Conservation (phyloP, 352 stramenopile species). For the Phytophthora pinifolia region DNA sequence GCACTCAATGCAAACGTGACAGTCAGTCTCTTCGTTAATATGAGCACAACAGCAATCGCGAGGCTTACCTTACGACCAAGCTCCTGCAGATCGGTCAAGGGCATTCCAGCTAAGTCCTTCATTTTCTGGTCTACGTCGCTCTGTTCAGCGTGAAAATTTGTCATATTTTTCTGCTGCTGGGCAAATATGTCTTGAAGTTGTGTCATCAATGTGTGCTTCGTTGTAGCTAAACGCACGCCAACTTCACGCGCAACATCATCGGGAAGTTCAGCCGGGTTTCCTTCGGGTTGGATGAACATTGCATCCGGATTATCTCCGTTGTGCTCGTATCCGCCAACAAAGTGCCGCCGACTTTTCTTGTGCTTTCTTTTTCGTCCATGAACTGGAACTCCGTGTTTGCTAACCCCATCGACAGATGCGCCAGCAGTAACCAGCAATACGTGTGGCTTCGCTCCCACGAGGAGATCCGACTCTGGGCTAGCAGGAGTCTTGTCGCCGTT, state of each 20-base stretch:
- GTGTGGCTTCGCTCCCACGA: background rate
- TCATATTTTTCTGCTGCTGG: conserved; percentile 33
- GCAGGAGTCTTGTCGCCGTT: conserved; percentile 3
- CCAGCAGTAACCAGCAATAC: background rate
- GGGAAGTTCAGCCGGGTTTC: conserved; percentile 67
- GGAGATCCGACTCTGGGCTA: conserved; percentile 3
- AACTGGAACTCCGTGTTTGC: background rate
- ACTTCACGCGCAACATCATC: conserved; percentile 73
- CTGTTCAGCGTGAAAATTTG: conserved; percentile 36
- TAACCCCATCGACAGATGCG: background rate
- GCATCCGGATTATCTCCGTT: conserved; percentile 55
- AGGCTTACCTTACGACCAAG: conserved; percentile 34
- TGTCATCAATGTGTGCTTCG: conserved; percentile 34
- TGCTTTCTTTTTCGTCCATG: conserved; percentile 12
- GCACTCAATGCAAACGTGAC: conserved; percentile 1
- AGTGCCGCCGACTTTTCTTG: conserved; percentile 38
- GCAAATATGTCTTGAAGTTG: conserved; percentile 40
- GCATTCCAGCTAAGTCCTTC: conserved; percentile 21
- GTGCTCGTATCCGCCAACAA: conserved; percentile 75
- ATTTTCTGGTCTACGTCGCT: conserved; percentile 21
- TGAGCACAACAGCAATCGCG: background rate
- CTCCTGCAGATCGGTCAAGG: conserved; percentile 25
- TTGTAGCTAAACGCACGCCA: conserved; percentile 38
- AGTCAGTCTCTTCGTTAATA: background rate
- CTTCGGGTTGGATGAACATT: conserved; percentile 85